A percentile compares a stretch with the other conserved stretches of the same genome.
Conservation (phyloP, 495 filamentous ascomycete species). For the Penicillium lagena region DNA sequence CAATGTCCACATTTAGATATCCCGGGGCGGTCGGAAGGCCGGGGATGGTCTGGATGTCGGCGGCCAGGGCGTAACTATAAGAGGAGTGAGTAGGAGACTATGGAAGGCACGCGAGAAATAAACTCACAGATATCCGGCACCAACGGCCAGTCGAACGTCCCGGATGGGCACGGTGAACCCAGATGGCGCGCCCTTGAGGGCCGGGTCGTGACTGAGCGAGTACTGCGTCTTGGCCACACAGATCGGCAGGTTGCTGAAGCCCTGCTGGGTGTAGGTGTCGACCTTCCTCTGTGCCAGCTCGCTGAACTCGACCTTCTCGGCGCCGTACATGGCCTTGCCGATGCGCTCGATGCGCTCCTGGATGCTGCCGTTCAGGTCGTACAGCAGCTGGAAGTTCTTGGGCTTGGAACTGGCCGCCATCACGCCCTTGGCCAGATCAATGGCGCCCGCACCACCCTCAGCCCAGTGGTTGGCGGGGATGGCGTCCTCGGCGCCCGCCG, state of each 20-base stretch:
- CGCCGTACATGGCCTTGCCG: conserved; percentile 89
- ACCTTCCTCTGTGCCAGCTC: conserved; percentile 93
- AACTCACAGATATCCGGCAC: conserved; percentile 81
- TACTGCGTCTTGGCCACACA: conserved; percentile 99
- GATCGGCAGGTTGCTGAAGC: conserved; percentile 86
- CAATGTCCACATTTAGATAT: conserved; percentile 93
- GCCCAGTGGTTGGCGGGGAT: conserved; percentile 96
- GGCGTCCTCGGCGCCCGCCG: conserved; percentile 89
- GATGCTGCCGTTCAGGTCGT: conserved; percentile 70
- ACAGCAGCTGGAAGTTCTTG: conserved; percentile 87
- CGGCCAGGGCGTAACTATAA: conserved; percentile 79
- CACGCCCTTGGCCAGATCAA: conserved; percentile 84
- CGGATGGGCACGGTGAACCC: conserved; percentile 94
- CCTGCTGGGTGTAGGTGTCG: conserved; percentile 87
- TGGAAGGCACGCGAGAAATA: background rate
- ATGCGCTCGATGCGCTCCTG: conserved; percentile 91
- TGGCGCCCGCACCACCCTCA: conserved; percentile 84
- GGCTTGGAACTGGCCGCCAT: conserved; percentile 75
- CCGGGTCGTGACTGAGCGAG: conserved; percentile 87
- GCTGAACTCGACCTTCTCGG: conserved; percentile 83
- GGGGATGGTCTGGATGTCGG: conserved; percentile 97
- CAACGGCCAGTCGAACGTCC: conserved; percentile 89
- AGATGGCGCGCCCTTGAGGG: conserved; percentile 91
- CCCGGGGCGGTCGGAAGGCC: conserved; percentile 92
- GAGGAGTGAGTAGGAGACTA: conserved; percentile 4